A percentile compares a stretch with the other conserved stretches of the same genome.
Evolutionary conservation across 108 stramenopile species (phyloP).

Genomic region (Skeletonema potamos): DNA sequence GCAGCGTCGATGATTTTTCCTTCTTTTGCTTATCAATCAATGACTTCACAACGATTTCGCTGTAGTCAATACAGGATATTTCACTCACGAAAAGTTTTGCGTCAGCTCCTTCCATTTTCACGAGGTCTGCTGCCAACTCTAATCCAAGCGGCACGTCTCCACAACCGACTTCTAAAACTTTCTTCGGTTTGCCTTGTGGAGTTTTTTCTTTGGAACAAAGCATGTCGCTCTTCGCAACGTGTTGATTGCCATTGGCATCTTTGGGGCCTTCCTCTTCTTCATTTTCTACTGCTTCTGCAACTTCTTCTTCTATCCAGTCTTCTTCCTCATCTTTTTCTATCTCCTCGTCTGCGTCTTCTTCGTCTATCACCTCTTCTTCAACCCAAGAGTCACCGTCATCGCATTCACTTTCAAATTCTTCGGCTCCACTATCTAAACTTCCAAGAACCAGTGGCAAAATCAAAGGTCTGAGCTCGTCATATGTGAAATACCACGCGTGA

Average conservation of each 20-base stretch:
- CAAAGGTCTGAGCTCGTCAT: constrained; percentile 71
- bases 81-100: constrained; percentile 39
- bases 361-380: constrained; percentile 23
- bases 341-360: not conserved
- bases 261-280: constrained; percentile 6
- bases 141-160: constrained; percentile 78
- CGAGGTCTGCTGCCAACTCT: constrained; percentile 36
- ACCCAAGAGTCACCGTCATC: constrained; percentile 53
- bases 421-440: constrained; percentile 10
- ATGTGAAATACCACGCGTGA: constrained; percentile 85
- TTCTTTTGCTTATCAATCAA: constrained; percentile 47
- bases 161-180: constrained; percentile 81
- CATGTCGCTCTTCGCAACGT: not conserved
- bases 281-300: constrained; percentile 6
- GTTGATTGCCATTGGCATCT: not conserved
- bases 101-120: constrained; percentile 23
- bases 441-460: constrained; percentile 74
- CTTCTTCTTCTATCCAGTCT: constrained; percentile 41
- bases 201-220: not conserved
- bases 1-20: constrained; percentile 1
- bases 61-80: constrained; percentile 75
- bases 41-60: constrained; percentile 52
- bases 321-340: constrained; percentile 26
- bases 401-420: constrained; percentile 4
- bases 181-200: constrained; percentile 43